Evolutionary conservation across 352 stramenopile genomes (phyloP), one percentile per base, ranked within the genome.

Genomic region (Phytopythium montanum): DNA sequence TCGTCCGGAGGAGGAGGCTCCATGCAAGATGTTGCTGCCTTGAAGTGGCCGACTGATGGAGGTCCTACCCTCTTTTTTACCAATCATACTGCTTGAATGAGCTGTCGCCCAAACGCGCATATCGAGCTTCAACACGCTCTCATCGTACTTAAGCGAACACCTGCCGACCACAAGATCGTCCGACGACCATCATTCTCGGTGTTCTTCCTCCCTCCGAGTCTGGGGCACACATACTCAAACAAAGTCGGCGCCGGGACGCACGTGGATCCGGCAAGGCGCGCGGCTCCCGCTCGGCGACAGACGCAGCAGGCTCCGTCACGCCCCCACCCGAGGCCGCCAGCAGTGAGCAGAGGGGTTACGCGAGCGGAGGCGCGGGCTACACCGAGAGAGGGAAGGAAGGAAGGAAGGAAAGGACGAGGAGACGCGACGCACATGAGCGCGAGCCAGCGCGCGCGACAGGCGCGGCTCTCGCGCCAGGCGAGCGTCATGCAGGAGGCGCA

Each of bases 401-500:
- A 12, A 25, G 41, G 10, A 50, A 1, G n/a, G 7, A 13, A 23
- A 29, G 31, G 23, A 26, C 0, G 21, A 31, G 19, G 6, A 14
- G 42, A 28, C 3, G 42, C 42, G 2, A 14, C 16, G 5, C 23
- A 16, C 50, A 68, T 68, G 62, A 76, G 54, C 58, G 51, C n/a
- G 51, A 60, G 58, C 53, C 55, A 61, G 59, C 69, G 69, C 56
- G 66, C 59, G 55, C 74, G 72, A 25, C 59, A 69, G 26, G 62
- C 68, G 60, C 70, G 68, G 7, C 67, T 79, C 50, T 36, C 78
- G 69, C 78, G 85, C 21, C 85, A 94, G 56, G 69, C 73, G n/a
- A 92, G 81, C 66, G 80, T 91, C 56, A 71, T 94, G 26, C 74
- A 92, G 56, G 85, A 94, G 58, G 61, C 92, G 23, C 81, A 92